phyloP scores from a whole-genome alignment of 1,284 basidiomycete species.

The Boletus hoseneyae region DNA sequence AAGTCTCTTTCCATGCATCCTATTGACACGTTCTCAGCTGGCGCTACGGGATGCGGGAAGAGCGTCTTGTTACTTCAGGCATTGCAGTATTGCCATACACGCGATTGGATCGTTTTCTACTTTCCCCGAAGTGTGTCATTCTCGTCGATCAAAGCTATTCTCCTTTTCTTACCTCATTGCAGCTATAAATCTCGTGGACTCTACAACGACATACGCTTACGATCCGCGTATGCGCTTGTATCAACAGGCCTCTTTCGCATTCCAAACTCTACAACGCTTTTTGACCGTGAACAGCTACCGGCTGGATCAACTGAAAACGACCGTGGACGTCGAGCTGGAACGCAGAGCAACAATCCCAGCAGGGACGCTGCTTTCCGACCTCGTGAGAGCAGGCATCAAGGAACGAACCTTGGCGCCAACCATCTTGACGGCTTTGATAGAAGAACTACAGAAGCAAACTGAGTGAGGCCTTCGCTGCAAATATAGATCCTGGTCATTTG shows the following conservation, averaged over 20 bases:
- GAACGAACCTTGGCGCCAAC: slow-evolving; percentile 56
- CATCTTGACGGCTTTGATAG: slow-evolving; percentile 65
- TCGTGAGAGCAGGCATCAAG: slow-evolving; percentile 60
- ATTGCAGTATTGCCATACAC: slow-evolving; percentile 66
- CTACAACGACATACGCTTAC: slow-evolving; percentile 73
- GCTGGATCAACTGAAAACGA: slow-evolving; percentile 41
- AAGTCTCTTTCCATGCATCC: not conserved
- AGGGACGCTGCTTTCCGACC: slow-evolving; percentile 51
- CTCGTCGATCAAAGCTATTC: not conserved
- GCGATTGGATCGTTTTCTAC: slow-evolving; percentile 85
- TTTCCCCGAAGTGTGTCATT: slow-evolving; percentile 68
- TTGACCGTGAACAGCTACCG: slow-evolving; percentile 49
- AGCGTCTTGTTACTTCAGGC: slow-evolving; percentile 80
- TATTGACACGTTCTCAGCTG: slow-evolving; percentile 46
- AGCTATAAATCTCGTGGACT: slow-evolving; percentile 77
- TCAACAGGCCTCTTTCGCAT: slow-evolving; percentile 67
- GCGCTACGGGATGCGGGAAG: slow-evolving; percentile 81
- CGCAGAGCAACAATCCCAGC: slow-evolving; percentile 43
- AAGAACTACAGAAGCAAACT: slow-evolving; percentile 65
- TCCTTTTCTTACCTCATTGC: not conserved
- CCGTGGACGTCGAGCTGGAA: slow-evolving; percentile 43
- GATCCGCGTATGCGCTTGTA: slow-evolving; percentile 76
- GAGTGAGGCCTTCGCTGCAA: slow-evolving; percentile 41
- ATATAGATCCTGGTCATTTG: not conserved
- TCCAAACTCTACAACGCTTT: slow-evolving; percentile 58